Evolutionary conservation across 2,329 filamentous ascomycete species (phyloP).

Genomic region (Aspergillus sp.): DNA sequence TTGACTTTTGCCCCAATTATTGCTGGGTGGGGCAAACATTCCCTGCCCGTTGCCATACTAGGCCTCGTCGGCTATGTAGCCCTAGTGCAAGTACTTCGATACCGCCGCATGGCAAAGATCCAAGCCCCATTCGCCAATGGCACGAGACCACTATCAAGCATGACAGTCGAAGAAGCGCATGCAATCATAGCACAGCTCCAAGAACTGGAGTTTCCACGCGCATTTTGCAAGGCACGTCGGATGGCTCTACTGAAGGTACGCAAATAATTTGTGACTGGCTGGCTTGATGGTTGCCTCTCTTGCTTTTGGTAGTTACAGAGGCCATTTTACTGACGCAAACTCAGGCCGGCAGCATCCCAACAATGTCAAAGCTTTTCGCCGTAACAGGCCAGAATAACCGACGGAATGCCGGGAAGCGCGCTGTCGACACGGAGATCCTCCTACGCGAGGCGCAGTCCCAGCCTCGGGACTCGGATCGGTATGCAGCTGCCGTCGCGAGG

Average conservation of each 20-base stretch:
- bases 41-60: neutral
- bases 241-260: constrained; percentile 35
- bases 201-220: constrained; percentile 40
- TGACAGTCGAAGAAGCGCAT: constrained; percentile 38
- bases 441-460: constrained; percentile 48
- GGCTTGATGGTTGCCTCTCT: neutral
- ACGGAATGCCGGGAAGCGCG: constrained; percentile 52
- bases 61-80: constrained; percentile 8
- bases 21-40: neutral
- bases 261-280: neutral
- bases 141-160: constrained; percentile 29
- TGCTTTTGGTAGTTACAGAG: too few relatives aligned
- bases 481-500: constrained; percentile 55
- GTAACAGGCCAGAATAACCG: constrained; percentile 52
- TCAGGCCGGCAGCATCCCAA: constrained; percentile 55
- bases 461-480: constrained; percentile 42
- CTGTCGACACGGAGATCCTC: constrained; percentile 53
- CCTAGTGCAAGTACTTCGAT: constrained; percentile 1
- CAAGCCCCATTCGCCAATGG: constrained; percentile 1
- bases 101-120: constrained; percentile 8
- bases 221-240: constrained; percentile 31
- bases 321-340: neutral
- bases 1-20: too few relatives aligned
- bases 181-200: constrained; percentile 32
- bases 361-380: constrained; percentile 52